Base-by-base conservation (phyloP, 164 flowering plant species). In the Kalanchoe fedtschenkoi region DNA sequence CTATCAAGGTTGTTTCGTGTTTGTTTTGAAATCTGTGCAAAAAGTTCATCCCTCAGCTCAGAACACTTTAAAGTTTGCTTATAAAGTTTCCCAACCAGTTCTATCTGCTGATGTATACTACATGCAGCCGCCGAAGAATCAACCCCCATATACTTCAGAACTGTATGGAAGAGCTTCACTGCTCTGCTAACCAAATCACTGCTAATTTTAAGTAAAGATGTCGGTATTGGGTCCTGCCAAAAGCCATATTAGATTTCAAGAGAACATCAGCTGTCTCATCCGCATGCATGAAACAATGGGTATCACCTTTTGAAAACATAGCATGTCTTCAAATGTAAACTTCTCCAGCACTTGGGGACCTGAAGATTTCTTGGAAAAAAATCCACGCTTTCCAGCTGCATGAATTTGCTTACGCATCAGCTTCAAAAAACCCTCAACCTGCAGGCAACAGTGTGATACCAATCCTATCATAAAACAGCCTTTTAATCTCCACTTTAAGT, bases 31-130 rank as follows among this genome's bases (percentile, higher is more conserved):
- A 95, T 77, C 66, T 95, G 99, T 32, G 71, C 84, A 78, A 91
- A 95, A 43, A 95, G 81, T 70, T 95, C 99, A 80, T 95, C 99
- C 33, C 99, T 82, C 34, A 95, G 96, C 71, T 95, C 99, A 24
- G 91, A 77, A 54, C 93, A 96, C 77, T 91, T 91, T 76, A 95
- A 67, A 34, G 96, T 81, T 47, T 89, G 96, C 81, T 95, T 95
- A 68, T 72, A 91, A 14, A 95, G 63, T 73, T 95, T 95, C 35
- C 85, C 86, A 73, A 95, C 81, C 68, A 95, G 82, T 59, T 95
- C 96, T 70, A 87, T 77, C 60, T 85, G 68, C 64, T 95, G 96
- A 68, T 89, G 97, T 66, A 88, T 76, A 79, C 82, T 83, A 35
- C 66, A 39, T 70, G 88, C 83, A 65, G 71, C 69, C 38, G 66